phyloP scores from a whole-genome alignment of 108 stramenopile genomes.

The Nitzschia sp. region DNA sequence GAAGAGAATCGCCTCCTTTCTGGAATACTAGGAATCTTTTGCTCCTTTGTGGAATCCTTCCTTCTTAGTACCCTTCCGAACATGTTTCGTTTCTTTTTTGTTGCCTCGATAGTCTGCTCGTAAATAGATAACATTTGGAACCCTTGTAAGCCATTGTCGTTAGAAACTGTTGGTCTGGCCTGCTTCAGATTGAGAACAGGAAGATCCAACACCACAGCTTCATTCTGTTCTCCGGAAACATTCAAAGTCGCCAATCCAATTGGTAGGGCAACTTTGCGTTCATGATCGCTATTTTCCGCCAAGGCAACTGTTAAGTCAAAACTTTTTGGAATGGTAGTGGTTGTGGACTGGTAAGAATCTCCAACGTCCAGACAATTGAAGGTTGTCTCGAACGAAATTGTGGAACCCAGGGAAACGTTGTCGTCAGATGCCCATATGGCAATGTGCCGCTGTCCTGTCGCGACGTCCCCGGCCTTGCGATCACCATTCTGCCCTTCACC shows the following conservation, averaged over 20 bases:
- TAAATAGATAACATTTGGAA: constrained; percentile 20
- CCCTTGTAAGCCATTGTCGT: constrained; percentile 8
- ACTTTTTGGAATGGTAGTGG: constrained; percentile 18
- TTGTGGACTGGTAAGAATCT: not conserved
- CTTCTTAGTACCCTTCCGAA: not conserved
- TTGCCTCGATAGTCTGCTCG: not conserved
- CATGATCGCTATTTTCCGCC: constrained; percentile 21
- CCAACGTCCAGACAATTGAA: constrained; percentile 15
- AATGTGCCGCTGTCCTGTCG: constrained; percentile 14
- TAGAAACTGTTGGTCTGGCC: constrained; percentile 8
- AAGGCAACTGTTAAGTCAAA: constrained; percentile 29
- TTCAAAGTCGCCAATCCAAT: constrained; percentile 24
- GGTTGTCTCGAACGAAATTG: constrained; percentile 16
- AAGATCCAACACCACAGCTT: constrained; percentile 18
- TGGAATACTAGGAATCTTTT: constrained; percentile 12
- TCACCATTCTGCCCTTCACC: not conserved
- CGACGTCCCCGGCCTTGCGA: not conserved
- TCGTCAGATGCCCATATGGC: constrained; percentile 30
- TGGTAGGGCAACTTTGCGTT: constrained; percentile 28
- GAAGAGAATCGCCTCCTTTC: constrained; percentile 20
- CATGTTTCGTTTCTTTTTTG: constrained; percentile 1
- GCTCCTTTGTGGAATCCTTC: not conserved
- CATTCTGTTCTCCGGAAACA: constrained; percentile 18
- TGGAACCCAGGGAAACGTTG: constrained; percentile 10
- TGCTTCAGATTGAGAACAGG: constrained; percentile 21